phyloP scores from a whole-genome alignment of 2,329 filamentous ascomycete genomes.

The Diaporthe ilicicola region DNA sequence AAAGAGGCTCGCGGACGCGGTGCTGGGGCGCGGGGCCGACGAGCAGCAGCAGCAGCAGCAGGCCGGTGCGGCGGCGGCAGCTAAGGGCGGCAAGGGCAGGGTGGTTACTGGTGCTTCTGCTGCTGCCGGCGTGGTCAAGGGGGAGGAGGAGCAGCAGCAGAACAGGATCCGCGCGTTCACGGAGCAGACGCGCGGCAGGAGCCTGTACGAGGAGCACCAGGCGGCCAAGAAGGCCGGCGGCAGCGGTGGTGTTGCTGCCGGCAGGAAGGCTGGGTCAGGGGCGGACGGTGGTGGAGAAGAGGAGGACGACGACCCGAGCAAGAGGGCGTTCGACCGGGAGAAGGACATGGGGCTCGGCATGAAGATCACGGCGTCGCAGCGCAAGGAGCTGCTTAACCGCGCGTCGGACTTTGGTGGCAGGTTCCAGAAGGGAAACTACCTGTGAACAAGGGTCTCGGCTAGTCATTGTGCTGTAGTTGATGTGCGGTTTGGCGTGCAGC shows the following conservation, averaged over 20 bases:
- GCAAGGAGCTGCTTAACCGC: conserved; percentile 80
- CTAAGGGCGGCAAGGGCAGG: conserved; percentile 50
- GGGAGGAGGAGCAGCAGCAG: conserved; percentile 58
- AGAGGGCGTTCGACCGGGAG: conserved; percentile 86
- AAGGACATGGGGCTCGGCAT: conserved; percentile 89
- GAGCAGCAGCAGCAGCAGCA: conserved; percentile 13
- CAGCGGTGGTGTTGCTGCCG: not conserved
- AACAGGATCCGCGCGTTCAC: conserved; percentile 65
- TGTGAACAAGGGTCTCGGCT: conserved; percentile 54
- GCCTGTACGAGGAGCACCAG: conserved; percentile 67
- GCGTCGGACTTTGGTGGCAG: conserved; percentile 83
- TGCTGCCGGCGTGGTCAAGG: conserved; percentile 39
- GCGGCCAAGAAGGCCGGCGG: conserved; percentile 43
- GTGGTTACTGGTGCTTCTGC: conserved; percentile 55
- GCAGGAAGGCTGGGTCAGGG: conserved; percentile 29
- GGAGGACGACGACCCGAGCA: conserved; percentile 90
- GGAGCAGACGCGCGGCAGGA: conserved; percentile 63
- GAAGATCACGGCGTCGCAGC: conserved; percentile 76
- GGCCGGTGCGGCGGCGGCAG: conserved; percentile 36
- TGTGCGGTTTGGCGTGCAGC: too few relatives aligned
- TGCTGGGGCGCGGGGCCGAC: conserved; percentile 72
- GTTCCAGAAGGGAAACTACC: conserved; percentile 78
- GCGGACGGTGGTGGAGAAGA: conserved; percentile 57
- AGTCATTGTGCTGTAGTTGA: too few relatives aligned
- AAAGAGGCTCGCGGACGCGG: conserved; percentile 79